phyloP scores from a whole-genome alignment of 2,329 filamentous ascomycete species.

The Davidsoniella eucalypti region DNA sequence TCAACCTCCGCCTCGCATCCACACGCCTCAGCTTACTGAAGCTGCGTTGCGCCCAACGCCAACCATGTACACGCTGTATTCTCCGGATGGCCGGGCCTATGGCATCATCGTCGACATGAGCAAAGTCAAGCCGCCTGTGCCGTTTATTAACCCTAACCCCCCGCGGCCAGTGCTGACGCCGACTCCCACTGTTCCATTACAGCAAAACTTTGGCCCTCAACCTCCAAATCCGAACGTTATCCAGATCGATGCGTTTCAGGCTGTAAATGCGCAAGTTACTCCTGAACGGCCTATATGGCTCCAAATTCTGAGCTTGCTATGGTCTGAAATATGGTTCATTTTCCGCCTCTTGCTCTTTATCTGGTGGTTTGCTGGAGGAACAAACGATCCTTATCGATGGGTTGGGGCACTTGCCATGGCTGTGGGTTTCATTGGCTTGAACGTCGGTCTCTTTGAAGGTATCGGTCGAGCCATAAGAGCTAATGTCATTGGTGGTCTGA shows the following conservation, averaged over 20 bases:
- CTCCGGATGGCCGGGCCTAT: constrained; percentile 5
- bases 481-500: constrained; percentile 38
- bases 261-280: background rate
- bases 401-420: constrained; percentile 37
- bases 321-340: constrained; percentile 47
- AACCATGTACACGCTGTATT: constrained; percentile 6
- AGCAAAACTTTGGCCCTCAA: background rate
- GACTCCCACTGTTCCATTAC: background rate
- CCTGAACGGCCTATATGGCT: constrained; percentile 6
- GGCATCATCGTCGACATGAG: constrained; percentile 8
- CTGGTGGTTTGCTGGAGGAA: constrained; percentile 46
- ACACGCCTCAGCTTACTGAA: constrained; percentile 6
- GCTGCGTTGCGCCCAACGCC: background rate
- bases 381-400: constrained; percentile 43
- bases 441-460: constrained; percentile 38
- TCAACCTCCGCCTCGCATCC: constrained; percentile 3
- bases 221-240: background rate
- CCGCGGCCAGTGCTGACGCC: background rate
- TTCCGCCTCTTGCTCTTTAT: constrained; percentile 41
- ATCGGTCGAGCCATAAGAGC: constrained; percentile 39
- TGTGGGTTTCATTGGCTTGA: constrained; percentile 38
- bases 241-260: background rate
- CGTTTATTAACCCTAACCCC: background rate
- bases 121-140: background rate
- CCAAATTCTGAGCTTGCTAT: constrained; percentile 28